These are phyloP conservation scores for Balakata baccata DNA, from an alignment of 345 rosid species.

Conservation along the genomic window DNA sequence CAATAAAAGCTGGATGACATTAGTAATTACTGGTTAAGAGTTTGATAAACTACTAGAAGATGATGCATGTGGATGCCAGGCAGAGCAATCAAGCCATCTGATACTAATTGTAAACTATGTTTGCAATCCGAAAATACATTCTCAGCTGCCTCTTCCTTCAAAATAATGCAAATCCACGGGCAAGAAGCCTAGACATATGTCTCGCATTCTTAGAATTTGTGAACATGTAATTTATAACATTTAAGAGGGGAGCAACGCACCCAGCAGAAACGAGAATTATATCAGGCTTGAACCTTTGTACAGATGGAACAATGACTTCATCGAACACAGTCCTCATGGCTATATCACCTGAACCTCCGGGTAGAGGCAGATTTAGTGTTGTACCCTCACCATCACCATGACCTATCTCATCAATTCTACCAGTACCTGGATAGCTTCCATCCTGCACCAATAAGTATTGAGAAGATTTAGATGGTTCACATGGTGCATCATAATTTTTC, in stretches of 20 bases:
- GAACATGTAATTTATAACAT: neutral
- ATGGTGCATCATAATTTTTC: neutral
- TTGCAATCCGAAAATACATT: neutral
- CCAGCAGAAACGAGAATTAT: conserved; percentile 96
- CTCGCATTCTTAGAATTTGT: too few species aligned
- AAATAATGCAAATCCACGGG: neutral
- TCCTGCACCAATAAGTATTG: conserved; percentile 37
- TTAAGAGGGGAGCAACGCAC: conserved; percentile 38
- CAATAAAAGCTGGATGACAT: neutral
- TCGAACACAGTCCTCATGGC: conserved; percentile 82
- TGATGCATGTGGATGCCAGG: neutral
- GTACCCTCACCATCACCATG: conserved; percentile 84
- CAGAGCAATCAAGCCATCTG: too few species aligned
- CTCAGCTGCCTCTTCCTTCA: neutral
- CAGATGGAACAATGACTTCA: conserved; percentile 83
- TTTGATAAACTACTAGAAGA: neutral
- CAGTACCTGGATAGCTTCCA: conserved; percentile 96
- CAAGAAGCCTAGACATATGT: neutral
- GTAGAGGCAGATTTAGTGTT: conserved; percentile 80
- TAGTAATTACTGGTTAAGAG: neutral
- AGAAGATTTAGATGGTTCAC: conserved; percentile 4
- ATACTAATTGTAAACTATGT: too few species aligned
- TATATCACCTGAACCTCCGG: conserved; percentile 90
- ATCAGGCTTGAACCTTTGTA: conserved; percentile 86
- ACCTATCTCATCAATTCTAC: conserved; percentile 70